Evolutionary conservation across 345 rosid species (phyloP).

Genomic region (Conringia planisiliqua): DNA sequence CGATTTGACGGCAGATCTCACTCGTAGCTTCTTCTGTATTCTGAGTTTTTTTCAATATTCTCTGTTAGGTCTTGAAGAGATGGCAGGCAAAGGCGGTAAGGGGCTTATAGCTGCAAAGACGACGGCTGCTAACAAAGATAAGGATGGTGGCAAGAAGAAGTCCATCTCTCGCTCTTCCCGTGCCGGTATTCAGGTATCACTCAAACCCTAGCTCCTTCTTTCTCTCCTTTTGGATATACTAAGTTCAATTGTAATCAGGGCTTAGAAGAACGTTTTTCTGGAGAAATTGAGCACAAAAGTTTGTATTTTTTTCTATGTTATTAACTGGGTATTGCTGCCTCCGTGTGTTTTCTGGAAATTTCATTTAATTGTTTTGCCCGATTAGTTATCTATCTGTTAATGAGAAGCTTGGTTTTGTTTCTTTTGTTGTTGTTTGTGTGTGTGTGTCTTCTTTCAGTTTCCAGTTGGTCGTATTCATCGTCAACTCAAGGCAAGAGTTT

Average conservation of each 20-base stretch:
- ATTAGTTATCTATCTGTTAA: too few species aligned
- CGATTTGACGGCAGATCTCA: neutral
- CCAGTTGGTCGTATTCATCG: slow-evolving; percentile 82
- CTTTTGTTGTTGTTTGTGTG: neutral
- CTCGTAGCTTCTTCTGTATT: neutral
- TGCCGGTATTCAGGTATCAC: slow-evolving; percentile 81
- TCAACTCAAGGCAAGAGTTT: slow-evolving; percentile 52
- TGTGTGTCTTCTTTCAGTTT: slow-evolving; percentile 37
- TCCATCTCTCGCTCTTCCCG: slow-evolving; percentile 85
- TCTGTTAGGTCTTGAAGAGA: slow-evolving; percentile 21
- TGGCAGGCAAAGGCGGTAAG: slow-evolving; percentile 97
- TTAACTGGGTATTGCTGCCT: too few species aligned
- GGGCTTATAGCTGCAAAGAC: slow-evolving; percentile 80
- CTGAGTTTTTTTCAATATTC: neutral
- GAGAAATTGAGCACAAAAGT: neutral
- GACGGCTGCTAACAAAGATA: slow-evolving; percentile 74
- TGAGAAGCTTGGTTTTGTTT: too few species aligned
- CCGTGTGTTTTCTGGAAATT: too few species aligned
- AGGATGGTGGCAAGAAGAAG: slow-evolving; percentile 73
- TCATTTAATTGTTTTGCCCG: too few species aligned
- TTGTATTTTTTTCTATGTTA: too few species aligned
- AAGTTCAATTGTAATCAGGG: neutral
- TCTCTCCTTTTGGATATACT: neutral
- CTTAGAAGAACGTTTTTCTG: neutral
- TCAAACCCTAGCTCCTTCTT: neutral